These are phyloP conservation scores for Berberis thunbergii DNA, from an alignment of 164 flowering plant genomes.

Conservation along the genomic window DNA sequence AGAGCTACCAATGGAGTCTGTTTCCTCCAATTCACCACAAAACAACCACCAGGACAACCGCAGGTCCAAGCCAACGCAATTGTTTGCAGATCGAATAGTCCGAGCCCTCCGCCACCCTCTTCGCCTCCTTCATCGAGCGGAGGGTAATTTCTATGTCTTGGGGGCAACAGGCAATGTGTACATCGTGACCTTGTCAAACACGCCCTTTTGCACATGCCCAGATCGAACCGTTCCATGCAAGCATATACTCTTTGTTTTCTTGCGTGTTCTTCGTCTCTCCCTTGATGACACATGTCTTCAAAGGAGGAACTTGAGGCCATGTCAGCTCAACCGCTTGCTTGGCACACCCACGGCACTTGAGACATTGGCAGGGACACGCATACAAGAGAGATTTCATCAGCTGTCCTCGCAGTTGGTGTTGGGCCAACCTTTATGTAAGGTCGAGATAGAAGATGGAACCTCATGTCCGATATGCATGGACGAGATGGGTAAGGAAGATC, in stretches of 20 bases:
- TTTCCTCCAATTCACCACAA: slow-evolving; percentile 34
- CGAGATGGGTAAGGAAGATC: slow-evolving; percentile 41
- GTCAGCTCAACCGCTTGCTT: slow-evolving; percentile 51
- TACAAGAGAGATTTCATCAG: slow-evolving; percentile 51
- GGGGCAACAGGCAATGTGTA: slow-evolving; percentile 89
- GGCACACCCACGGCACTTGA: slow-evolving; percentile 31
- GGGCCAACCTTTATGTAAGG: not conserved
- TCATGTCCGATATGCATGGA: slow-evolving; percentile 80
- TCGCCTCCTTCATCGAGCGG: slow-evolving; percentile 68
- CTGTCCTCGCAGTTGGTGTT: slow-evolving; percentile 16
- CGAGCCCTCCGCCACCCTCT: slow-evolving; percentile 72
- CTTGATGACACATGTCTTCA: slow-evolving; percentile 47
- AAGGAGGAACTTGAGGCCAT: slow-evolving; percentile 45
- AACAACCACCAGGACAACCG: slow-evolving; percentile 13
- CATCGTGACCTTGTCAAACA: slow-evolving; percentile 44
- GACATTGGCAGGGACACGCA: slow-evolving; percentile 38
- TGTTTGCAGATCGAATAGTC: slow-evolving; percentile 46
- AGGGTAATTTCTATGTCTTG: slow-evolving; percentile 47
- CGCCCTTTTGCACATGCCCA: slow-evolving; percentile 77
- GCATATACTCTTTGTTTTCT: slow-evolving; percentile 71
- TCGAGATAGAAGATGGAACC: slow-evolving; percentile 30
- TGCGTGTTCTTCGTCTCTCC: slow-evolving; percentile 57
- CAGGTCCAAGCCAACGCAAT: slow-evolving; percentile 27
- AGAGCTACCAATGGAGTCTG: slow-evolving; percentile 26
- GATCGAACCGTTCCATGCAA: slow-evolving; percentile 77